phyloP scores from a whole-genome alignment of 2,329 filamentous ascomycete species.

The Sporothrix pallida region DNA sequence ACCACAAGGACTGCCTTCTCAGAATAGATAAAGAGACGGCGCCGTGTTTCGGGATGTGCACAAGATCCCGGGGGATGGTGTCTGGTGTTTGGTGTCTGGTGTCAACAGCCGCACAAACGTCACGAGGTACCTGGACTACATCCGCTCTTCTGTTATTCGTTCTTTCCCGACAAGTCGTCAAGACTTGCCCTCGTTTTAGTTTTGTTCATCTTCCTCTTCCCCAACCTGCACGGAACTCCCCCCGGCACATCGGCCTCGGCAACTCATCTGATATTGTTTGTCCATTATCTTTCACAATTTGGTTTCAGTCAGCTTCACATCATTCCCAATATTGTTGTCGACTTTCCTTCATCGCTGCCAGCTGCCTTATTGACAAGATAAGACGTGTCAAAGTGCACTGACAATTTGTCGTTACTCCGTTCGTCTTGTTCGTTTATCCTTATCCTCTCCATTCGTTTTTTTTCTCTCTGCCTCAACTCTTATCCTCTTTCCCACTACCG shows the following conservation, averaged over 20 bases:
- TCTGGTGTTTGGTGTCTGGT: neutral
- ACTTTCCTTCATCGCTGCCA: no score
- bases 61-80: slow-evolving; percentile 11
- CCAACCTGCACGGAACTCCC: neutral
- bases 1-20: no score
- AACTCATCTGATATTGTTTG: neutral
- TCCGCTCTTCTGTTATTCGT: neutral
- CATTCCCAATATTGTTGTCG: no score
- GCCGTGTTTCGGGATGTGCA: slow-evolving; percentile 11
- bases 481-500: neutral
- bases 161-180: no score
- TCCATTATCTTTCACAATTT: neutral
- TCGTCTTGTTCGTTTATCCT: neutral
- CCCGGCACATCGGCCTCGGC: neutral
- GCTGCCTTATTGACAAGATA: neutral
- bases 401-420: neutral
- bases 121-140: neutral
- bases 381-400: no score
- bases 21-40: neutral
- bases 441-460: neutral
- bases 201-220: no score
- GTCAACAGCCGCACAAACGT: neutral
- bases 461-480: slow-evolving; percentile 7
- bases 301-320: neutral
- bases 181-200: no score